These are phyloP conservation scores for Claviceps maximensis DNA, from an alignment of 2,329 filamentous ascomycete genomes.

Conservation along the genomic window DNA sequence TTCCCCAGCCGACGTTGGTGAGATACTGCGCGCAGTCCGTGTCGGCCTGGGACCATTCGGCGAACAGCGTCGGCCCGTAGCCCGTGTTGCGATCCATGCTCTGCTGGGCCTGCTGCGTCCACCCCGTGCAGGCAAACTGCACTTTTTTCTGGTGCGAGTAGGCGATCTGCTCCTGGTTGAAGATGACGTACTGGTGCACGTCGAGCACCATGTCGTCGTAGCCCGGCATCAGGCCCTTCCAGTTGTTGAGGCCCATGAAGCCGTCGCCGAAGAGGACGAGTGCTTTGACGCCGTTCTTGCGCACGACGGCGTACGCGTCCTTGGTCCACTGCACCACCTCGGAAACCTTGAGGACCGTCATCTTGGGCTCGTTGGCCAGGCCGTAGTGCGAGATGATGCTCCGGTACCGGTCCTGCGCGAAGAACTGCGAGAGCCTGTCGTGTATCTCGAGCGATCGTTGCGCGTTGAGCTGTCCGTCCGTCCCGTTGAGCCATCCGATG, in stretches of 20 bases:
- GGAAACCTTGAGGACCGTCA: conserved; percentile 55
- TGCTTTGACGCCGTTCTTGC: conserved; percentile 60
- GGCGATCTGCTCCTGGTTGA: conserved; percentile 78
- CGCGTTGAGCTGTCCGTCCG: conserved; percentile 63
- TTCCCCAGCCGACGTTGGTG: conserved; percentile 81
- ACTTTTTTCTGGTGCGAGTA: conserved; percentile 75
- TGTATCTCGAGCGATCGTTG: conserved; percentile 80
- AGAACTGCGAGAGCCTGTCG: conserved; percentile 77
- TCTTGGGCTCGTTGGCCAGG: conserved; percentile 84
- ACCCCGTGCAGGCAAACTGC: conserved; percentile 73
- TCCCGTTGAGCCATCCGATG: conserved; percentile 87
- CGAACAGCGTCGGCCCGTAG: conserved; percentile 87
- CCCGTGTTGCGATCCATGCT: conserved; percentile 63
- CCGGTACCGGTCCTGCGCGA: conserved; percentile 82
- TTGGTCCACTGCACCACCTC: conserved; percentile 71
- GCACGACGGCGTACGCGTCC: conserved; percentile 58
- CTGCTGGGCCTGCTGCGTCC: conserved; percentile 64
- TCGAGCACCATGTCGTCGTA: conserved; percentile 73
- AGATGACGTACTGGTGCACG: conserved; percentile 97
- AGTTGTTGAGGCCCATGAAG: conserved; percentile 81
- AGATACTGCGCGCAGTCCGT: conserved; percentile 82
- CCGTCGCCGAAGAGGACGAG: conserved; percentile 83
- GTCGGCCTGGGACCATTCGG: conserved; percentile 95
- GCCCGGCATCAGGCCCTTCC: conserved; percentile 69
- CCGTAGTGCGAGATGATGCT: conserved; percentile 91